Base-by-base conservation (phyloP, 2,329 filamentous ascomycete species). In the Fusarium lyarnte region DNA sequence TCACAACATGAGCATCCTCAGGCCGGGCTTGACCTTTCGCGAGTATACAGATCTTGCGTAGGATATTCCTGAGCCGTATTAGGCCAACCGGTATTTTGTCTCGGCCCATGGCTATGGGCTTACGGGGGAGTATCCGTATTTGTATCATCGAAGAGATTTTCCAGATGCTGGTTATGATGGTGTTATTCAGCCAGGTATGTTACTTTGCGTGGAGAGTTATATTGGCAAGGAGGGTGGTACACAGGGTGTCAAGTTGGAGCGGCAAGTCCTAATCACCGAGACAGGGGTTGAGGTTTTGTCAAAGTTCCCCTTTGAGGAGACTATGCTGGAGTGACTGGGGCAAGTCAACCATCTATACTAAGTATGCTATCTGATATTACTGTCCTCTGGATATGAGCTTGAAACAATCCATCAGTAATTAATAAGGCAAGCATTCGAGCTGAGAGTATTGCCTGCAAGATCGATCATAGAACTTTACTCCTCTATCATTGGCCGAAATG, bases 201-300 rank as follows among this genome's bases (percentile, higher is more conserved):
- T 58, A 11, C 25, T 66, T 31, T 66, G 52, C 21, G 45, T 63
- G 4, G 35, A 58, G 45, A 66, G 52, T 21, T 66, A 53, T 23
- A 63, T 66, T 25, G 52, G 39, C 19, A 36, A 52, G 8, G 58
- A 66, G 51, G 52, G 52, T 11, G 45, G 52, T 14, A 45, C 31
- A 9, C 14, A 63, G n/a, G 59, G 63, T 23, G 59, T 66, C 13
- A 63, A 63, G 59, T 38, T 66, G 17, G 59, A 66, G 52, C 63
- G 58, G 25, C 59, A 66, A 23, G 59, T 63, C 21, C n/a, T 53
- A 35, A 58, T 63, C 19, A 66, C 59, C 5, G 39, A 63, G 19
- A 53, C 52, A 10, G 52, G 52, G 19, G 17, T 58, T 25, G 31
- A 66, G n/a, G 19, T 55, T 33, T 27, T 55, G 38, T 25, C 43